phyloP scores from a whole-genome alignment of 495 filamentous ascomycete genomes.

The Bombardia bombarda region DNA sequence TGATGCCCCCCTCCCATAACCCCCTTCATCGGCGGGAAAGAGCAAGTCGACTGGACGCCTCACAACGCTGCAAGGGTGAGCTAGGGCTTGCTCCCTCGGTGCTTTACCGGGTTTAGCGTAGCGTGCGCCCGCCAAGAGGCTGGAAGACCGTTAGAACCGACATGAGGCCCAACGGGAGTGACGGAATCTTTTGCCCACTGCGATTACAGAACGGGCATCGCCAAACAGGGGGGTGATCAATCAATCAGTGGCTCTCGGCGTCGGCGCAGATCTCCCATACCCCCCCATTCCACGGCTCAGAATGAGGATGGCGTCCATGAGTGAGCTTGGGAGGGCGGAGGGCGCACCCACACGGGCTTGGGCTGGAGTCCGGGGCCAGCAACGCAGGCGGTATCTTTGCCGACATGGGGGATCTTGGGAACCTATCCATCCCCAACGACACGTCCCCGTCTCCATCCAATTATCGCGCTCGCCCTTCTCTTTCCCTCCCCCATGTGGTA shows the following conservation, averaged over 20 bases:
- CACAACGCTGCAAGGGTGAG: slow-evolving; percentile 9
- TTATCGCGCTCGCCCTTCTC: slow-evolving; percentile 10
- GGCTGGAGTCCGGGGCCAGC: slow-evolving; percentile 4
- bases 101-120: slow-evolving; percentile 17
- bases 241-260: too few relatives aligned
- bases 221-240: too few relatives aligned
- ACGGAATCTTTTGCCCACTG: not conserved
- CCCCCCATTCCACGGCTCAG: too few relatives aligned
- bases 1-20: slow-evolving; percentile 5
- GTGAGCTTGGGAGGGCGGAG: not conserved
- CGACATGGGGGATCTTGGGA: slow-evolving; percentile 10
- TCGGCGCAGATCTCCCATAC: too few relatives aligned
- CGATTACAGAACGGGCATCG: not conserved
- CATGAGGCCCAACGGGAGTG: slow-evolving; percentile 2
- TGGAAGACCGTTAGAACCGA: slow-evolving; percentile 20
- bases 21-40: slow-evolving; percentile 3
- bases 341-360: too few relatives aligned
- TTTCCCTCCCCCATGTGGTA: slow-evolving; percentile 7
- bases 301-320: not conserved
- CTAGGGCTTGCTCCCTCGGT: slow-evolving; percentile 13
- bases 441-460: slow-evolving; percentile 15
- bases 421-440: too few relatives aligned
- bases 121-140: slow-evolving; percentile 2
- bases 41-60: slow-evolving; percentile 14
- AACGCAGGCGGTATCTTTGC: slow-evolving; percentile 19